Base-by-base conservation (phyloP, 495 filamentous ascomycete species). In the Tuber borchii region DNA sequence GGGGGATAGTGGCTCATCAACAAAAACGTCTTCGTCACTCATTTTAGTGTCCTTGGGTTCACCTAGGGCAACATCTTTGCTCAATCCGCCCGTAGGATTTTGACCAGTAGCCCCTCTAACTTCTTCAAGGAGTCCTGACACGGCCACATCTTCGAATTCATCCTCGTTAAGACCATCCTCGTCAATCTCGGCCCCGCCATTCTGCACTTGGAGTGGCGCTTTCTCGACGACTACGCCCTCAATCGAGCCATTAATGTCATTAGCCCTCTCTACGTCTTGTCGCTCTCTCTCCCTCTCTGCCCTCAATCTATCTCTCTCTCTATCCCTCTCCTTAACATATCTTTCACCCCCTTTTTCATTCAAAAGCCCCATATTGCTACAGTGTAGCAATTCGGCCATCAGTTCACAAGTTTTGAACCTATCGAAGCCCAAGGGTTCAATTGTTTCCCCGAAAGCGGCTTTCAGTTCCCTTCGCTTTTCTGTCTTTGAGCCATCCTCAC, bases 321-420 rank as follows among this genome's bases (percentile, higher is more conserved):
- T 86, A 83, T 99, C 93, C 72, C 96, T 88, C 65, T 90, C 87
- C 78, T 87, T 90, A 45, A 97, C 92, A 78, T 96, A 91, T 70
- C 92, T 89, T 80, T 99, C 95, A 44, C 93, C 94, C 37, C 96
- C 96, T 22, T 90, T 86, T 83, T 98, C 94, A 80, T 99, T 99
- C 73, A 99, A 86, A 70, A 99, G 86, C 12, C 91, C 93, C 95
- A 99, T 99, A 81, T 99, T 99, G 85, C 96, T 98, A 85, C 95
- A 99, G 82, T 99, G 95, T 46, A 99, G 85, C 69, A 99, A 86
- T 81, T 99, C 95, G 2, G 95, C 95, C 96, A 99, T 98, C 78
- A 99, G 86, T 84, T 99, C 95, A 83, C 96, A 99, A 0, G 95
- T 97, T 87, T 99, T 99, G 87, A 99, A 99, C 16, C 95, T 87